Conservation (phyloP, 768 basidiomycete genomes). For the Fomitopsis serialis region DNA sequence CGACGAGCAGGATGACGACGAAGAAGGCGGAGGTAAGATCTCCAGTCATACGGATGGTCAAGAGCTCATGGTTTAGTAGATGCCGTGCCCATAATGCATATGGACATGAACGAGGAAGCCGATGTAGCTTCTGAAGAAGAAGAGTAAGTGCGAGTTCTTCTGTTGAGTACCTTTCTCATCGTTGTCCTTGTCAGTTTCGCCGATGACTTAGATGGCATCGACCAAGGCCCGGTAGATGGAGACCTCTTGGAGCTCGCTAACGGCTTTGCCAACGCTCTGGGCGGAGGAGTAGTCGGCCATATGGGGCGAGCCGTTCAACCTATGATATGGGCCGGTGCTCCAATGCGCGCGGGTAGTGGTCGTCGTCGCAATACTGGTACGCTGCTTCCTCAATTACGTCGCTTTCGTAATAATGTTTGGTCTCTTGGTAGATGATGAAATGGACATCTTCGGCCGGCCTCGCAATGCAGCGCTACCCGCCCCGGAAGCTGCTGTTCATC, state of each 20-base stretch:
- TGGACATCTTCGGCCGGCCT: slow-evolving; percentile 59
- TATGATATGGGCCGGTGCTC: slow-evolving; percentile 22
- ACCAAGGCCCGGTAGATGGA: slow-evolving; percentile 14
- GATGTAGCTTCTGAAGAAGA: slow-evolving; percentile 26
- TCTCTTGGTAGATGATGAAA: slow-evolving; percentile 42
- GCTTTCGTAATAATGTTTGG: too few relatives aligned
- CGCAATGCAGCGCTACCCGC: slow-evolving; percentile 45
- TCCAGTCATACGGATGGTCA: neutral
- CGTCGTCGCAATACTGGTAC: slow-evolving; percentile 46
- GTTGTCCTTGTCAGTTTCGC: slow-evolving; percentile 21
- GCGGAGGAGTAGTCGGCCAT: slow-evolving; percentile 34
- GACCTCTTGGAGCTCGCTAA: slow-evolving; percentile 52
- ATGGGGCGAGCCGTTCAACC: slow-evolving; percentile 31
- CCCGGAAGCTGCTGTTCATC: slow-evolving; percentile 76
- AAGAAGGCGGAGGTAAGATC: slow-evolving; percentile 48
- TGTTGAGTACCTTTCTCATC: neutral
- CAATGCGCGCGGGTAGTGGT: slow-evolving; percentile 36
- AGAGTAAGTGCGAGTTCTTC: slow-evolving; percentile 17
- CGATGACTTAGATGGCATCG: slow-evolving; percentile 28
- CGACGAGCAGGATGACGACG: slow-evolving; percentile 45
- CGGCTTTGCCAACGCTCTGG: slow-evolving; percentile 36
- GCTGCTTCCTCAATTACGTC: too few relatives aligned
- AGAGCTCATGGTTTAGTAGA: slow-evolving; percentile 6
- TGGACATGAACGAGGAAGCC: slow-evolving; percentile 26
- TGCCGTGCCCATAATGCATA: slow-evolving; percentile 22